Evolutionary conservation across 164 flowering plant species (phyloP).

Genomic region (Vitis labrusca): DNA sequence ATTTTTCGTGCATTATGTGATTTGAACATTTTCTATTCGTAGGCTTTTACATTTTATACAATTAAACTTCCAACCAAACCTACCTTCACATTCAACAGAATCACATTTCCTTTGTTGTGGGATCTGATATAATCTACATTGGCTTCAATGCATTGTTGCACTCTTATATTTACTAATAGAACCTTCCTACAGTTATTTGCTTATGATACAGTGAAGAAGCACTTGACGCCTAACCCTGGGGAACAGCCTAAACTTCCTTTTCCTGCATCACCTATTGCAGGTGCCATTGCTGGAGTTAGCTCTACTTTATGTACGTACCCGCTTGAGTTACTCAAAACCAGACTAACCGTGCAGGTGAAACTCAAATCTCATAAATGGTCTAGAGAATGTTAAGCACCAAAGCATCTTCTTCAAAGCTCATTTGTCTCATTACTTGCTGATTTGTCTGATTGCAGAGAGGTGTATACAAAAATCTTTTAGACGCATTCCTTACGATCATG

Average conservation of each 20-base stretch:
- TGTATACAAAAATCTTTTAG: slow-evolving; percentile 51
- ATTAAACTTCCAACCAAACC: too few species aligned
- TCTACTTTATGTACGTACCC: slow-evolving; percentile 79
- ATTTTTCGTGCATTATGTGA: too few species aligned
- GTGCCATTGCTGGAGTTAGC: slow-evolving; percentile 81
- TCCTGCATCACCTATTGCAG: slow-evolving; percentile 72
- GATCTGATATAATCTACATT: too few species aligned
- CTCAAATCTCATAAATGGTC: background rate
- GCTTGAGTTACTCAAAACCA: slow-evolving; percentile 78
- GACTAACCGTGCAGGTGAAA: slow-evolving; percentile 71
- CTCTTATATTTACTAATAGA: background rate
- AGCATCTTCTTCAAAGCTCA: background rate
- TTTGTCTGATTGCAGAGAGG: slow-evolving; percentile 50
- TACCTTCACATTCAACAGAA: background rate
- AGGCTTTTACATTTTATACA: background rate
- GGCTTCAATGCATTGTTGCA: background rate
- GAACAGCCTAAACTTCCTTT: slow-evolving; percentile 51
- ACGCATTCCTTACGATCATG: slow-evolving; percentile 69
- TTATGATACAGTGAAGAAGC: slow-evolving; percentile 74
- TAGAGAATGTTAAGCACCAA: background rate
- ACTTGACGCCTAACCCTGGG: slow-evolving; percentile 52
- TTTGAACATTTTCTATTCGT: too few species aligned
- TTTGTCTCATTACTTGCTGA: background rate
- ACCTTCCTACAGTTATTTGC: slow-evolving; percentile 59
- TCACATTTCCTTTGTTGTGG: background rate